phyloP scores from a whole-genome alignment of 257 asterid species.

The Fraxinus excelsior region DNA sequence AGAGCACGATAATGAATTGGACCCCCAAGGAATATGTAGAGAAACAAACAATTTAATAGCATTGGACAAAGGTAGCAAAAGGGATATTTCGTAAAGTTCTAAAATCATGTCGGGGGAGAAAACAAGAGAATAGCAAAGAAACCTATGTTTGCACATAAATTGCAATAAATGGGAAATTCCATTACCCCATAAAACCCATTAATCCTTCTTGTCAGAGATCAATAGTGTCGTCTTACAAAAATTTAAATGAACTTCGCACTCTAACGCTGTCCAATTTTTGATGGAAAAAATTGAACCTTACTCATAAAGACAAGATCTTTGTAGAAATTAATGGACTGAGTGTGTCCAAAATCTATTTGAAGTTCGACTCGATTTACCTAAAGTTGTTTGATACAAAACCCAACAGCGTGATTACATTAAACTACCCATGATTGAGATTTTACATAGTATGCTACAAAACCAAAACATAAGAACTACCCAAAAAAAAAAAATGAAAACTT shows the following conservation, averaged over 20 bases:
- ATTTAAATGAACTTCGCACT: too few relatives aligned
- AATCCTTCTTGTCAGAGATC: too few relatives aligned
- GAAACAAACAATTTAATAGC: neutral
- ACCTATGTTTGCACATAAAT: constrained; percentile 4
- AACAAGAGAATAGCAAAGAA: constrained; percentile 23
- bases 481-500: neutral
- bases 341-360: too few relatives aligned
- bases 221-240: neutral
- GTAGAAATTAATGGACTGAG: neutral
- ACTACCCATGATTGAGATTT: neutral
- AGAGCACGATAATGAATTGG: too few relatives aligned
- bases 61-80: constrained; percentile 23
- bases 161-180: too few relatives aligned
- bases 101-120: constrained; percentile 29
- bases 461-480: constrained; percentile 14
- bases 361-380: too few relatives aligned
- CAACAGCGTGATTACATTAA: neutral
- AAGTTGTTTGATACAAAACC: too few relatives aligned
- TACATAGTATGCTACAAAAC: constrained; percentile 6
- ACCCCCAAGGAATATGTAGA: neutral
- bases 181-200: too few relatives aligned
- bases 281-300: neutral
- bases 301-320: too few relatives aligned
- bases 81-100: constrained; percentile 13
- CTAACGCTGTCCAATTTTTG: too few relatives aligned